phyloP scores from a whole-genome alignment of 495 filamentous ascomycete species.

The Talaromyces adpressus region DNA sequence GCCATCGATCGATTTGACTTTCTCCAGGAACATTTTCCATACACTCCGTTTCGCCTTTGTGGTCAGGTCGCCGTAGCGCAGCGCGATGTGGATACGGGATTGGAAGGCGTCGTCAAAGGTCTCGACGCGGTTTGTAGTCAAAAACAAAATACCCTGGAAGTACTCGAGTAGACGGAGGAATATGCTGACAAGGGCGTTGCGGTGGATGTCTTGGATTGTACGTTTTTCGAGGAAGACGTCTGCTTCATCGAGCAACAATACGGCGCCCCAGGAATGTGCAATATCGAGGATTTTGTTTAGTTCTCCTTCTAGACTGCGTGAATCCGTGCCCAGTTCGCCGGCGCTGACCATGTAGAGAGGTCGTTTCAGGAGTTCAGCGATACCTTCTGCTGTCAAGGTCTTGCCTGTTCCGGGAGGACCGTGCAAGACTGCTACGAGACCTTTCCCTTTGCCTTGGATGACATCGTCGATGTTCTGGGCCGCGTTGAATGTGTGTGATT shows the following conservation, averaged over 20 bases:
- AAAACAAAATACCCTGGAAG: conserved; percentile 74
- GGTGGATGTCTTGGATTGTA: conserved; percentile 60
- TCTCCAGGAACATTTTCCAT: conserved; percentile 79
- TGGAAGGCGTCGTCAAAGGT: conserved; percentile 65
- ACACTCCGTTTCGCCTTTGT: conserved; percentile 71
- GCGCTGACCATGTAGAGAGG: conserved; percentile 82
- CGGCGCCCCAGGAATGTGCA: conserved; percentile 79
- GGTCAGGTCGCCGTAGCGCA: conserved; percentile 74
- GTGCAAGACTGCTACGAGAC: conserved; percentile 68
- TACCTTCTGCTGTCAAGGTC: conserved; percentile 82
- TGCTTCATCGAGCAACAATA: conserved; percentile 70
- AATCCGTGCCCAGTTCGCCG: conserved; percentile 76
- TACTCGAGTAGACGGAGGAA: conserved; percentile 67
- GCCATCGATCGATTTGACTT: conserved; percentile 58
- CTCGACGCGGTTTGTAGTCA: conserved; percentile 76
- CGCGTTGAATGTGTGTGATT: conserved; percentile 74
- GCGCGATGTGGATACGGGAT: conserved; percentile 62
- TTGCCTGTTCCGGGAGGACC: conserved; percentile 86
- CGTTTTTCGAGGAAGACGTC: conserved; percentile 75
- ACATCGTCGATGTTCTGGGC: conserved; percentile 80
- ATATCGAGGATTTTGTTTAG: conserved; percentile 82
- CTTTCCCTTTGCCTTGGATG: conserved; percentile 72
- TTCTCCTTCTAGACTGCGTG: conserved; percentile 68
- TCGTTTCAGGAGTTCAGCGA: conserved; percentile 73
- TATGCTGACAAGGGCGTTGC: conserved; percentile 73